Conservation (phyloP, 768 basidiomycete species). For the Phanerochaete sordida region DNA sequence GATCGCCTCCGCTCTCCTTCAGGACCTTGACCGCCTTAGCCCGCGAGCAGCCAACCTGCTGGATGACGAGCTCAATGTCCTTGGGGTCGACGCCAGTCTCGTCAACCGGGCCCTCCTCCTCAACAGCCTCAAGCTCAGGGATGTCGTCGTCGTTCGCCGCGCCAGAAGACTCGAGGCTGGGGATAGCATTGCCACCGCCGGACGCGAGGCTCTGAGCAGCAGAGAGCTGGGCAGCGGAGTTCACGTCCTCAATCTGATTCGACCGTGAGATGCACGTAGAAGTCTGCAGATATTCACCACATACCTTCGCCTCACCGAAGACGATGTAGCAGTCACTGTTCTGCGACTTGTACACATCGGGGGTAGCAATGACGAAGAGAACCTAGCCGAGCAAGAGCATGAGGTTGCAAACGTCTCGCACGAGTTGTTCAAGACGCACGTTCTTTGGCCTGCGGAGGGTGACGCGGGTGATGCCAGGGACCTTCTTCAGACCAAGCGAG, state of each 20-base stretch:
- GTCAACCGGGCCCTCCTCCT: constrained; percentile 79
- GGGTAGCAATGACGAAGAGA: constrained; percentile 87
- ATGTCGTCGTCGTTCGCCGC: constrained; percentile 65
- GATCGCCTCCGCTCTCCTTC: constrained; percentile 88
- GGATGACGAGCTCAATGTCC: constrained; percentile 94
- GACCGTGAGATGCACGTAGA: not conserved
- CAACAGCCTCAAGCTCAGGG: constrained; percentile 78
- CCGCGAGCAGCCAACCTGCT: constrained; percentile 84
- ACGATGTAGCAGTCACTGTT: constrained; percentile 99
- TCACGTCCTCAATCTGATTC: constrained; percentile 80
- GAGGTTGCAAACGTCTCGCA: not conserved
- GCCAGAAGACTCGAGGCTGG: constrained; percentile 49
- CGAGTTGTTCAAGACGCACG: constrained; percentile 43
- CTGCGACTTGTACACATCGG: constrained; percentile 97
- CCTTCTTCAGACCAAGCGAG: constrained; percentile 87
- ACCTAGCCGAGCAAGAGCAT: constrained; percentile 40
- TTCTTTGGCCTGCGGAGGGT: constrained; percentile 94
- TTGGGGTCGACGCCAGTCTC: constrained; percentile 89
- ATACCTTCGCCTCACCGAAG: constrained; percentile 94
- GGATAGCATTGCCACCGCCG: constrained; percentile 40
- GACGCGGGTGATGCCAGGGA: constrained; percentile 91
- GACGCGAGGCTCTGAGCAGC: constrained; percentile 76
- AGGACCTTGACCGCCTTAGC: constrained; percentile 89
- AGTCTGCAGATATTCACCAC: not conserved
- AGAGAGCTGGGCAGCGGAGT: constrained; percentile 69